Evolutionary conservation across 2,329 filamentous ascomycete species (phyloP).

Genomic region (Penicillium polonicum): DNA sequence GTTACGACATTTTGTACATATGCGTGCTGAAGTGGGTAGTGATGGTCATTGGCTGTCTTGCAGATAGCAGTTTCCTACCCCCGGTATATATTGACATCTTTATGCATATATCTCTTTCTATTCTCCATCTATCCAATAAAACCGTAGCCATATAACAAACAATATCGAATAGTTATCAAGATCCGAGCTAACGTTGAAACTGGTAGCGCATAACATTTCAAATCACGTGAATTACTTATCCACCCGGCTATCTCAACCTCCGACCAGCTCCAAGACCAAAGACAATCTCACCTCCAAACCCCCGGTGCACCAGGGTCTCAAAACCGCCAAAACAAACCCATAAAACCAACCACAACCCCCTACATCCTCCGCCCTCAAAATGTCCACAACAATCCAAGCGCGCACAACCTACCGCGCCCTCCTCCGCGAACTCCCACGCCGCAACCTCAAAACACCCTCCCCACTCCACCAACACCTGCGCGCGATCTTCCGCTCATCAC

Average conservation of each 20-base stretch:
- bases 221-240: slow-evolving; percentile 4
- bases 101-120: neutral
- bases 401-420: slow-evolving; percentile 84
- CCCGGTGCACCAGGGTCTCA: neutral
- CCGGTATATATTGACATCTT: slow-evolving; percentile 15
- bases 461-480: slow-evolving; percentile 70
- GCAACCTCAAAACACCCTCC: slow-evolving; percentile 61
- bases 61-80: slow-evolving; percentile 9
- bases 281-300: neutral
- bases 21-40: slow-evolving; percentile 3
- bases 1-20: slow-evolving; percentile 16
- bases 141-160: neutral
- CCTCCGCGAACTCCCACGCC: slow-evolving; percentile 82
- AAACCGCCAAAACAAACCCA: neutral
- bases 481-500: slow-evolving; percentile 53
- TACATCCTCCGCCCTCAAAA: slow-evolving; percentile 9
- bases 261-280: neutral
- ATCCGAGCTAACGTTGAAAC: neutral
- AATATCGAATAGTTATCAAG: neutral
- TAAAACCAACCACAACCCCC: neutral
- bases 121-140: neutral
- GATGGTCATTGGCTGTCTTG: slow-evolving; percentile 1
- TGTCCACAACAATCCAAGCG: slow-evolving; percentile 40
- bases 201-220: neutral
- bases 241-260: slow-evolving; percentile 2